These are phyloP conservation scores for Aphanoascus verrucosus DNA, from an alignment of 2,329 filamentous ascomycete genomes.

Conservation along the genomic window DNA sequence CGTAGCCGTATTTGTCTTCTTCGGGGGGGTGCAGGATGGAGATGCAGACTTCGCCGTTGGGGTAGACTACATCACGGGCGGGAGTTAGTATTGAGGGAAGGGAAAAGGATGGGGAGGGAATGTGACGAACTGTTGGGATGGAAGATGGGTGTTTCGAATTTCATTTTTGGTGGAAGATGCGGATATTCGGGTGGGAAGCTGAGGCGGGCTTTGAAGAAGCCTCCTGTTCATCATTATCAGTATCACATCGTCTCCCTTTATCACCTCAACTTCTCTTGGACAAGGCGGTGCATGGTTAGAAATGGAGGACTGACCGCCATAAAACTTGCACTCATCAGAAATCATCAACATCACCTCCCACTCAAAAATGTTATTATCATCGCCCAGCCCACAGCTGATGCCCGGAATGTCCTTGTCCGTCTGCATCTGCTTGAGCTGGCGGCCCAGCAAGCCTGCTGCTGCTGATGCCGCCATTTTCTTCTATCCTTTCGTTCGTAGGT, in stretches of 20 bases:
- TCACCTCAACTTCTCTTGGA: too few species aligned
- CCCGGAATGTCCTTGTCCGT: conserved; percentile 81
- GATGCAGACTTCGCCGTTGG: conserved; percentile 81
- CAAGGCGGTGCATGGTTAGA: neutral
- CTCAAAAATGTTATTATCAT: conserved; percentile 72
- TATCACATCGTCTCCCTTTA: too few species aligned
- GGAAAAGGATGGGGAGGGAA: neutral
- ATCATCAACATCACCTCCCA: conserved; percentile 99
- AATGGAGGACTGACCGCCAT: conserved; percentile 57
- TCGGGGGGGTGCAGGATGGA: conserved; percentile 92
- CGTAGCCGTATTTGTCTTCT: conserved; percentile 90
- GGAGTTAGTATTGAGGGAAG: neutral
- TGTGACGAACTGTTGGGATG: conserved; percentile 77
- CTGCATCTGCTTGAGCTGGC: conserved; percentile 92
- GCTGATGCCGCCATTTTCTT: conserved; percentile 28
- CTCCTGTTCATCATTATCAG: conserved; percentile 47
- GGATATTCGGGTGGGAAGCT: conserved; percentile 80
- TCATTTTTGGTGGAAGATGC: conserved; percentile 75
- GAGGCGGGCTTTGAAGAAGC: conserved; percentile 79
- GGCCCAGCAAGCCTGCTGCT: conserved; percentile 62
- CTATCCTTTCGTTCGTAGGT: neutral
- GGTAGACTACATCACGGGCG: conserved; percentile 51
- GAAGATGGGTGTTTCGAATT: conserved; percentile 76
- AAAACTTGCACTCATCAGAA: conserved; percentile 83
- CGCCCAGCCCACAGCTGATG: conserved; percentile 81